phyloP scores from a whole-genome alignment of 1,139 yeast genomes.

The Magnusiomyces clavatus region DNA sequence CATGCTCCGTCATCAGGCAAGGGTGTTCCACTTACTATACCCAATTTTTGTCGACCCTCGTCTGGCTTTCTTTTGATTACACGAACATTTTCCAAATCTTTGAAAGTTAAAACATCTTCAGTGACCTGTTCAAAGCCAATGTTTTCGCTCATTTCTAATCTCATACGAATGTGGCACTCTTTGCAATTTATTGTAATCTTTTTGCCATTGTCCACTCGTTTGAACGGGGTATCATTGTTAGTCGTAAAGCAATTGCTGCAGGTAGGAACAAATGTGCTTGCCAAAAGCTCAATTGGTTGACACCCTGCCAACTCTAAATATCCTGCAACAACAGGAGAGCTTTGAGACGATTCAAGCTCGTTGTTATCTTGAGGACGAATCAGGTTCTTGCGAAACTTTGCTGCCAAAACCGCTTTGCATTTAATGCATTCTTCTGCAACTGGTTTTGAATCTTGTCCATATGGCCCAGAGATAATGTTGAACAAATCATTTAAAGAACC shows the following conservation, averaged over 20 bases:
- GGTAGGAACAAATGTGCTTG: slow-evolving; percentile 33
- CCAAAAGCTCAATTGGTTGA: slow-evolving; percentile 31
- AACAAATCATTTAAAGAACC: slow-evolving; percentile 31
- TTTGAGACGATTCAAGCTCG: background rate
- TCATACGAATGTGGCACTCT: slow-evolving; percentile 32
- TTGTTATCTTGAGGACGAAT: slow-evolving; percentile 20
- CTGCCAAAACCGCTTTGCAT: slow-evolving; percentile 32
- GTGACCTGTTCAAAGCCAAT: slow-evolving; percentile 29
- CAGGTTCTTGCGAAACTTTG: slow-evolving; percentile 32
- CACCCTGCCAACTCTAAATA: slow-evolving; percentile 35
- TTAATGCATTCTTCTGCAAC: slow-evolving; percentile 29
- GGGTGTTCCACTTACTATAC: slow-evolving; percentile 34
- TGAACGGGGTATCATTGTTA: slow-evolving; percentile 24
- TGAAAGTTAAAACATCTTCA: slow-evolving; percentile 21
- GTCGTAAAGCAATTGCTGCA: slow-evolving; percentile 31
- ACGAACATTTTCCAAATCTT: slow-evolving; percentile 17
- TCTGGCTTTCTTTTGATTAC: slow-evolving; percentile 16
- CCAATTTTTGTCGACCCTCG: slow-evolving; percentile 25
- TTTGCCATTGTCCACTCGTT: slow-evolving; percentile 31
- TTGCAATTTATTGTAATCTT: slow-evolving; percentile 29
- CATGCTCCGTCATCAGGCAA: slow-evolving; percentile 36
- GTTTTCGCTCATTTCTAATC: slow-evolving; percentile 25
- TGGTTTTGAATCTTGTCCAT: slow-evolving; percentile 32
- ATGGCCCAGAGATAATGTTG: slow-evolving; percentile 31
- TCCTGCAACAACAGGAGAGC: slow-evolving; percentile 25